A percentile compares a stretch with the other conserved stretches of the same genome.
Conservation (phyloP, 441 rosid genomes). For the Breynia disticha region DNA sequence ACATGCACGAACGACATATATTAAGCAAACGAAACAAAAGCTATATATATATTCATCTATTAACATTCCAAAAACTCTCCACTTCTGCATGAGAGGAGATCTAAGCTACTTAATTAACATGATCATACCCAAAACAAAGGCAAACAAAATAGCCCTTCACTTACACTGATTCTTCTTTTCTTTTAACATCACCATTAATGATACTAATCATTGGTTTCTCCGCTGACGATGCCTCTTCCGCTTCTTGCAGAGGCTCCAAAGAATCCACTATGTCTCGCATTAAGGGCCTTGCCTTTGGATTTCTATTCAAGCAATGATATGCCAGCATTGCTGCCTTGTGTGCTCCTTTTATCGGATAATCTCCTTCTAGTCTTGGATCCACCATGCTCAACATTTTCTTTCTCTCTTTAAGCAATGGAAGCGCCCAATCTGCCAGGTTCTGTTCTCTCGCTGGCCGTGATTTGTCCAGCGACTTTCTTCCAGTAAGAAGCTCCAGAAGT, state of each 20-base stretch:
- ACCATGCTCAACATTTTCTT: conserved; percentile 66
- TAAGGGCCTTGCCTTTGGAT: conserved; percentile 92
- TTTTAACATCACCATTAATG: conserved; percentile 31
- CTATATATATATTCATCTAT: too few species aligned
- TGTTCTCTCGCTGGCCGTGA: conserved; percentile 74
- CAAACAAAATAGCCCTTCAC: too few species aligned
- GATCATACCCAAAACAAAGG: too few species aligned
- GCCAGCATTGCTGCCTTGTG: conserved; percentile 92
- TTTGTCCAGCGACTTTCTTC: conserved; percentile 83
- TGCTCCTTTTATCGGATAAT: conserved; percentile 60
- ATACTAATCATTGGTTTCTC: conserved; percentile 37
- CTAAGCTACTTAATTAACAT: too few species aligned
- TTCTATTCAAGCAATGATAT: conserved; percentile 80
- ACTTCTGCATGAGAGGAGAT: too few species aligned
- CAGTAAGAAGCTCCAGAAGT: conserved; percentile 74
- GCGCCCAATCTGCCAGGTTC: conserved; percentile 83
- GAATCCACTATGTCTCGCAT: conserved; percentile 96
- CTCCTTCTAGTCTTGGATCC: conserved; percentile 65
- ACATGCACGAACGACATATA: too few species aligned
- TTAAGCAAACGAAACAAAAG: too few species aligned
- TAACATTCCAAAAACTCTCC: too few species aligned
- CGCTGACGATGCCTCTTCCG: conserved; percentile 28
- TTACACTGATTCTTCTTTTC: conserved; percentile 18
- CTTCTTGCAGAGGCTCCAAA: conserved; percentile 75
- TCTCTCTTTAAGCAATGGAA: conserved; percentile 80